phyloP scores from a whole-genome alignment of 1,284 basidiomycete genomes.

The Rugosomyces carneus region DNA sequence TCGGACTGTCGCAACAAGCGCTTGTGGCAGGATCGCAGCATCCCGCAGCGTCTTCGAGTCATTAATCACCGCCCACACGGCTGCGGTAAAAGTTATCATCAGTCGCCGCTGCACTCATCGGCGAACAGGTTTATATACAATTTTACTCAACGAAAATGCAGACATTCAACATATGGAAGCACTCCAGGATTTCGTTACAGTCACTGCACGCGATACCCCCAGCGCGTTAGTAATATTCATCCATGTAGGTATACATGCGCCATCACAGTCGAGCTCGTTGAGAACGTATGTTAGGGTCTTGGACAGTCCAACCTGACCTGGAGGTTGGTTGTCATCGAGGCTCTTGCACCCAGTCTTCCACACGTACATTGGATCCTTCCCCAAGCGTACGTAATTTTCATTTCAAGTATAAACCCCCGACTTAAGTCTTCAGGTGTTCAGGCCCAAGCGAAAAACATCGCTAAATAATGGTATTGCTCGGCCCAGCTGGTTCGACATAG shows the following conservation, averaged over 20 bases:
- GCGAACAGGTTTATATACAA: background rate
- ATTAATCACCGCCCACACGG: background rate
- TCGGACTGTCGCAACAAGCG: too few relatives aligned
- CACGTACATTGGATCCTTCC: constrained; percentile 37
- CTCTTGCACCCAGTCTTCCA: constrained; percentile 31
- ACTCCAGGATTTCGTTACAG: constrained; percentile 8
- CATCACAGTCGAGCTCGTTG: background rate
- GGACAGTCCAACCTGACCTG: constrained; percentile 33
- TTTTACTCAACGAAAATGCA: background rate
- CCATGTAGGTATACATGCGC: constrained; percentile 11
- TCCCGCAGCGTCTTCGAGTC: constrained; percentile 12
- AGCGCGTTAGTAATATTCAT: constrained; percentile 17
- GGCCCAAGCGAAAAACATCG: constrained; percentile 26
- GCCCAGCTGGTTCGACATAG: constrained; percentile 43
- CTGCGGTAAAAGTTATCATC: constrained; percentile 5
- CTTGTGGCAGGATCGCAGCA: constrained; percentile 8
- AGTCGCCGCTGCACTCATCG: constrained; percentile 2
- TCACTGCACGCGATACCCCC: constrained; percentile 11
- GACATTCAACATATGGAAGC: constrained; percentile 7
- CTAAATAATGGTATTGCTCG: constrained; percentile 26
- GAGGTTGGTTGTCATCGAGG: constrained; percentile 25
- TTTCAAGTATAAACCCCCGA: background rate
- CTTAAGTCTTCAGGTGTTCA: constrained; percentile 13
- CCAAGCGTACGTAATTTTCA: constrained; percentile 31
- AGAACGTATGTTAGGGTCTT: constrained; percentile 26